Evolutionary conservation across 164 flowering plant genomes (phyloP), one percentile per base, ranked within the genome.

Genomic region (Aristolochia fimbriata): DNA sequence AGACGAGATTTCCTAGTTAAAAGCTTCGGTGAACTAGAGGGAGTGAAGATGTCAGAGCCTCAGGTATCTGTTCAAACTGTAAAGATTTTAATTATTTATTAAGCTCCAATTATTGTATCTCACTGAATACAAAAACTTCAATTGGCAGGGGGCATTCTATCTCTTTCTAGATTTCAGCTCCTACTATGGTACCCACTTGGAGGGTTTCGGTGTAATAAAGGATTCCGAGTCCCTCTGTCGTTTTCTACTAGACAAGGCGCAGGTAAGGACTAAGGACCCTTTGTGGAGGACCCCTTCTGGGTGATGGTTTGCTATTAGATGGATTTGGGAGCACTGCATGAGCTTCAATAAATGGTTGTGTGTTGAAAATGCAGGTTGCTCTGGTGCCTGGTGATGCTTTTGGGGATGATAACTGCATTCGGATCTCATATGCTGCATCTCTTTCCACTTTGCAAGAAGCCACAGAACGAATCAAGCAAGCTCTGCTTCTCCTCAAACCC

Each of bases 301-400:
- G 12, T 37, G 43, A 37, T 37, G 9, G 10, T 37, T 37, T 37
- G 43, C 12, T 10, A 37, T 37, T 37, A 37, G 43, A 37, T 37
- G 43, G 43, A 37, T 7, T 37, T 27, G 30, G 30, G 30, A 27
- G 30, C 3, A 27, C 30, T 27, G 4, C 30, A 27, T 27, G 30
- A 27, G 5, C 30, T 27, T 27, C 2, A 27, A 27, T 5, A 27
- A 27, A 27, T 27, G 30, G 30, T 27, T 2, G 2, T 27, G 30
- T 27, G 2, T 27, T 27, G 5, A 27, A 27, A 27, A 27, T 27
- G 27, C 81, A 92, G 97, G 98, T 93, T 62, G 98, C 98, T 4
- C 77, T 93, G 51, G 96, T 93, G 20, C 99, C 99, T 0, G 99
- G 99, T 43, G 92, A 80, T 70, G 99, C 99, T 60, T 93, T 86